phyloP scores from a whole-genome alignment of 2,329 filamentous ascomycete species.

The Paraconiothyrium sp. region DNA sequence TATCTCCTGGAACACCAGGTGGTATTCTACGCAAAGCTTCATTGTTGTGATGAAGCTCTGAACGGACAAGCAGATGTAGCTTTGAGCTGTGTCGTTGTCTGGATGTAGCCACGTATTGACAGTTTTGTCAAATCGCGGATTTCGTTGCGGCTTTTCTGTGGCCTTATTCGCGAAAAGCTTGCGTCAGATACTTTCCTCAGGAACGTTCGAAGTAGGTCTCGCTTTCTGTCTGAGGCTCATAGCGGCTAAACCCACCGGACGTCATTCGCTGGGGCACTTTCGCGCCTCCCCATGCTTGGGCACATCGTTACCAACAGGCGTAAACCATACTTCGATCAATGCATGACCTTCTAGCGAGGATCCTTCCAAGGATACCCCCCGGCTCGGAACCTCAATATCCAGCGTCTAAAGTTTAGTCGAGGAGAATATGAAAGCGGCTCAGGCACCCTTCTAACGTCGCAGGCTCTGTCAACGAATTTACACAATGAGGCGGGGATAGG shows the following conservation, averaged over 20 bases:
- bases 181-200: constrained; percentile 19
- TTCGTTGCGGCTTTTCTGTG: not conserved
- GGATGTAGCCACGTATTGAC: not conserved
- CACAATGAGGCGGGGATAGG: constrained; percentile 12
- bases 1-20: not conserved
- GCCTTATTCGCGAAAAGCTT: not conserved
- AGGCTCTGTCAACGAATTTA: constrained; percentile 12
- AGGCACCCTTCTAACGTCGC: constrained; percentile 18
- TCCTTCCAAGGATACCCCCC: not conserved
- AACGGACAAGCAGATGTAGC: not conserved
- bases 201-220: constrained; percentile 24
- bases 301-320: constrained; percentile 2
- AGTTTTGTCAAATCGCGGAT: not conserved
- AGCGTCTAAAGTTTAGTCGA: constrained; percentile 13
- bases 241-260: constrained; percentile 11
- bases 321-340: constrained; percentile 4
- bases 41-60: constrained; percentile 2
- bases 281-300: not conserved
- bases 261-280: constrained; percentile 16
- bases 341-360: not conserved
- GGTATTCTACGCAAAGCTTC: not conserved
- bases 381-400: constrained; percentile 17
- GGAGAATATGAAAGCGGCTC: constrained; percentile 18
- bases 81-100: not conserved
- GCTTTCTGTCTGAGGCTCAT: constrained; percentile 17